Evolutionary conservation across 495 filamentous ascomycete genomes (phyloP).

Genomic region (Penicillium chermesinum): DNA sequence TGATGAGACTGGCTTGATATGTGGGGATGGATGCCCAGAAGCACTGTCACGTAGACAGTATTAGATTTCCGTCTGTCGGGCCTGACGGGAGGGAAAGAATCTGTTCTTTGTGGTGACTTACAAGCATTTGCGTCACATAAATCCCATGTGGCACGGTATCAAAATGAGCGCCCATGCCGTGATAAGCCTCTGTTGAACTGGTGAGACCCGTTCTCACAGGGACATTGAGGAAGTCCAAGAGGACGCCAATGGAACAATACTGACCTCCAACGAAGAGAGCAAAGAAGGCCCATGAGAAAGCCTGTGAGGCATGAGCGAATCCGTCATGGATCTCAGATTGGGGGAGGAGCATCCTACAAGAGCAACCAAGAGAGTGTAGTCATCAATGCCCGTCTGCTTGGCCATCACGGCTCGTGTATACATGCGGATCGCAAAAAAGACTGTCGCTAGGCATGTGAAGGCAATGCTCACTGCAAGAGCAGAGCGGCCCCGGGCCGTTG

Average conservation of each 20-base stretch:
- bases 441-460: conserved; percentile 30
- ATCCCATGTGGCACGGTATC: conserved; percentile 15
- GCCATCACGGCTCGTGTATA: conserved; percentile 52
- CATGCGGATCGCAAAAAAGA: conserved; percentile 26
- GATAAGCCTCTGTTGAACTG: conserved; percentile 30
- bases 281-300: conserved; percentile 35
- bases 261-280: conserved; percentile 31
- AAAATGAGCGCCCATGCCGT: conserved; percentile 36
- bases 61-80: too few relatives aligned
- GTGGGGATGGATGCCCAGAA: conserved; percentile 36
- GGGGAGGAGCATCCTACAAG: conserved; percentile 15
- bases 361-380: conserved; percentile 29
- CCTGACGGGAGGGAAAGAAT: too few relatives aligned
- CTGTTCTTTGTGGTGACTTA: conserved; percentile 8
- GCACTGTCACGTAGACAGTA: too few relatives aligned
- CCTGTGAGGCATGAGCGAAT: conserved; percentile 5
- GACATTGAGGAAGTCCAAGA: too few relatives aligned
- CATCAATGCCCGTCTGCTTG: conserved; percentile 56
- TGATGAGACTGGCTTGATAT: conserved; percentile 31
- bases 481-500: conserved; percentile 25
- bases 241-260: too few relatives aligned
- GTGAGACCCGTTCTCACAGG: too few relatives aligned
- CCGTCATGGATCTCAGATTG: neutral
- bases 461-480: conserved; percentile 28
- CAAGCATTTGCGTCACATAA: conserved; percentile 30